Percentiles rank a stretch among this genome's conserved stretches.
Evolutionary conservation across 2,329 filamentous ascomycete genomes (phyloP).

Genomic region (Botryotinia globosa): DNA sequence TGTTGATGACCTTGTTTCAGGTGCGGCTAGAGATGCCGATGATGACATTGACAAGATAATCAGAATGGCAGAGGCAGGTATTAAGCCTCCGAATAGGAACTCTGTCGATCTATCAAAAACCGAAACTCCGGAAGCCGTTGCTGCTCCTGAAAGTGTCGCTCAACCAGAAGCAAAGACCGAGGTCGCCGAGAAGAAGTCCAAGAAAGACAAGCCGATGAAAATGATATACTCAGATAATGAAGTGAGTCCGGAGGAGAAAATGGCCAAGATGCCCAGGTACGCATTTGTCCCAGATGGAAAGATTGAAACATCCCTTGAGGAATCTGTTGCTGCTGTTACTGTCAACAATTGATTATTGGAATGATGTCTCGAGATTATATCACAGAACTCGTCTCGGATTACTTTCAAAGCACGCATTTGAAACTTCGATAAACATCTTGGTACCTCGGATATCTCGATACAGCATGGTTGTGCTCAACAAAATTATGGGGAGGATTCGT

Average conservation of each 20-base stretch:
- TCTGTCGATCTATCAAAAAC: constrained; percentile 42
- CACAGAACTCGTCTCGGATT: neutral
- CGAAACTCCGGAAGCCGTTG: constrained; percentile 3
- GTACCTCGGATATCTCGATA: neutral
- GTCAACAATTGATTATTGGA: constrained; percentile 25
- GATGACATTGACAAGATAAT: constrained; percentile 66
- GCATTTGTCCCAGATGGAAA: constrained; percentile 54
- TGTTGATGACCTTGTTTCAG: constrained; percentile 49
- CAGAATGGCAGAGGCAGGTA: constrained; percentile 61
- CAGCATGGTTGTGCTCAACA: neutral
- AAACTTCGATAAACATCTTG: neutral
- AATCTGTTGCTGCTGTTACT: constrained; percentile 32
- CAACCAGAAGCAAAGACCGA: constrained; percentile 41
- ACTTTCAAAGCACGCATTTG: neutral
- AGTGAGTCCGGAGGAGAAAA: constrained; percentile 83
- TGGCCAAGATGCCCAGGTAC: constrained; percentile 76
- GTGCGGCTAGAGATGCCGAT: constrained; percentile 49
- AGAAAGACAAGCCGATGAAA: constrained; percentile 66
- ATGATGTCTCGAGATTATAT: constrained; percentile 2
- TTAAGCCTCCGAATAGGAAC: constrained; percentile 48
- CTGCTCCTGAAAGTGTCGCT: constrained; percentile 24
- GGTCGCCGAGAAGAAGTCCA: constrained; percentile 58
- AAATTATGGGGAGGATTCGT: constrained; percentile 19
- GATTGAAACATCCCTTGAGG: constrained; percentile 37
- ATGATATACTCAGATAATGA: constrained; percentile 82